Conservation (phyloP, 2,329 filamentous ascomycete genomes). For the Tolypocladium tropicale region DNA sequence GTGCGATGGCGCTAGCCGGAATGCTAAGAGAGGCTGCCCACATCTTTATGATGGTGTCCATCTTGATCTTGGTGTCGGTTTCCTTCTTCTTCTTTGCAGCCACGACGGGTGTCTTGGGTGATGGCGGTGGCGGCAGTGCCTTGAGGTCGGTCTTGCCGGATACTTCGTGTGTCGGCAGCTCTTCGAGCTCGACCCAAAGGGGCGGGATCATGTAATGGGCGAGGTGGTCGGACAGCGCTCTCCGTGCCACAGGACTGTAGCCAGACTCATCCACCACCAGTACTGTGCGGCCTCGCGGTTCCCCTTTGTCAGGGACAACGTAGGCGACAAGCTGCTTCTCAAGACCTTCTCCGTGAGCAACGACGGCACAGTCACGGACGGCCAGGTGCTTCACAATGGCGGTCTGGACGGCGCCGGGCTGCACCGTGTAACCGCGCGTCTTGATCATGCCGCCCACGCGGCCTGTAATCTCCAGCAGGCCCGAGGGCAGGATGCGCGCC, state of each 20-base stretch:
- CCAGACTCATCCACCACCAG: conserved; percentile 61
- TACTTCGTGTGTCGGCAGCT: conserved; percentile 64
- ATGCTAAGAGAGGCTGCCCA: conserved; percentile 64
- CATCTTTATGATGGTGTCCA: conserved; percentile 57
- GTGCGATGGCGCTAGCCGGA: conserved; percentile 51
- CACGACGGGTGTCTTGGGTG: conserved; percentile 32
- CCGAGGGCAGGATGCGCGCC: conserved; percentile 55
- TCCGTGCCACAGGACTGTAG: conserved; percentile 59
- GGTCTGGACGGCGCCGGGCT: conserved; percentile 67
- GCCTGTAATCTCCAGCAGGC: conserved; percentile 64
- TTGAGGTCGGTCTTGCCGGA: conserved; percentile 73
- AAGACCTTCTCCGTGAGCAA: conserved; percentile 65
- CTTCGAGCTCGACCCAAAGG: conserved; percentile 63
- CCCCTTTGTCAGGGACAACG: conserved; percentile 56
- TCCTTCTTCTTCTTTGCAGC: conserved; percentile 32
- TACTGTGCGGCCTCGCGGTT: conserved; percentile 43
- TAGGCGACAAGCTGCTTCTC: conserved; percentile 70
- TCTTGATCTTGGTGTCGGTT: conserved; percentile 52
- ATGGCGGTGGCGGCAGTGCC: conserved; percentile 54
- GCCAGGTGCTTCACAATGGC: conserved; percentile 60
- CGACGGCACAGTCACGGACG: conserved; percentile 60
- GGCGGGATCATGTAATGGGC: conserved; percentile 79
- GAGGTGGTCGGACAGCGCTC: conserved; percentile 53
- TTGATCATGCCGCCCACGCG: conserved; percentile 75
- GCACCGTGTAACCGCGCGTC: conserved; percentile 67